Base-by-base conservation (phyloP, 2,329 filamentous ascomycete species). In the Fusarium keratoplasticum region DNA sequence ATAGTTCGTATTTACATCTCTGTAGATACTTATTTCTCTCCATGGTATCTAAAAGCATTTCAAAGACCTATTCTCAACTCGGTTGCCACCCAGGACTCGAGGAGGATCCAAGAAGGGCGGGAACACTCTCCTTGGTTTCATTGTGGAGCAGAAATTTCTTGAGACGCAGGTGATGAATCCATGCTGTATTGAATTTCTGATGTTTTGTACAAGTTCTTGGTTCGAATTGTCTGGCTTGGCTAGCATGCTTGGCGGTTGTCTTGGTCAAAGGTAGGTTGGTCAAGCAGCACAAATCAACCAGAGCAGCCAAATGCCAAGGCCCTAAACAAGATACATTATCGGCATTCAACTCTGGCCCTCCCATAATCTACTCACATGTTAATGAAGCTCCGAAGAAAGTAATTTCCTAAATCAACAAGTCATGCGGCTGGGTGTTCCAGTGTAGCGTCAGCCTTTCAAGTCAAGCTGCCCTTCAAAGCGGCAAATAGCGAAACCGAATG, bases 341-440 rank as follows among this genome's bases (percentile, higher is more conserved):
- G 6, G 6, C 11, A 22, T 42, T 42, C 6, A 22, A 14, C 4
- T 25, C 2, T 25, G 5, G 6, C 14, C 14, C 7, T 25, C 4
- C 8, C 2, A 25, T 5, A 18, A 2, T 16, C 22, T 3, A 3
- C 2, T 2, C 18, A 3, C 5, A 3, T 8, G 22, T 10, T 18
- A 27, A 6, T 4, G 18, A 6, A 2, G 9, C 8, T 27, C 14
- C 10, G 42, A 4, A 10, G 2, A 25, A 27, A 18, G 22, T 8
- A 1, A 10, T 25, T 2, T 6, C 14, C 14, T 2, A 9, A 9
- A 18, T 18, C 42, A 47, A 9, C 6, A 16, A 47, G 16, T 25
- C 22, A 25, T 25, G 22, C 2, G 42, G 22, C 20, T 25, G 42
- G 16, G n/a, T 2, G 14, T 25, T 18, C 16, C 42, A 25, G 8